Conservation (phyloP, 805 yeast genomes). For the Pichia eremophila region DNA sequence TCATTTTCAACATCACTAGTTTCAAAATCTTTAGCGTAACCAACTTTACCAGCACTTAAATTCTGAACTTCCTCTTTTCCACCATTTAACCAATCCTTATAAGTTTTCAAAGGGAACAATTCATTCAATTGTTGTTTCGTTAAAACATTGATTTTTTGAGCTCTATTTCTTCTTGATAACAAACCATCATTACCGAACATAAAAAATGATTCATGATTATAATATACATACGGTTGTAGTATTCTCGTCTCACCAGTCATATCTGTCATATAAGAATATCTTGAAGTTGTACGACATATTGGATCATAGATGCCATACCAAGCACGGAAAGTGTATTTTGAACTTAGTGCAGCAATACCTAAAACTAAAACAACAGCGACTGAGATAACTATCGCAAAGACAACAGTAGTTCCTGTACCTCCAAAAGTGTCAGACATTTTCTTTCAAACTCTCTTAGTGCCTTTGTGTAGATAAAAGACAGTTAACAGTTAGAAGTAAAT, state of each 20-base stretch:
- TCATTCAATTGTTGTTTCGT: slow-evolving; percentile 39
- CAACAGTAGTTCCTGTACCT: slow-evolving; percentile 50
- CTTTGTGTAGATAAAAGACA: too few species aligned
- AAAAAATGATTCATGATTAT: slow-evolving; percentile 1
- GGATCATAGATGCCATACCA: slow-evolving; percentile 44
- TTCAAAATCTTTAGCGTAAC: slow-evolving; percentile 32
- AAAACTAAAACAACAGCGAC: slow-evolving; percentile 51
- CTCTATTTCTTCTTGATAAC: slow-evolving; percentile 25
- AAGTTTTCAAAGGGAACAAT: slow-evolving; percentile 49
- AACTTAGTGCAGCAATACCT: slow-evolving; percentile 49
- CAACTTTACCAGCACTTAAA: slow-evolving; percentile 30
- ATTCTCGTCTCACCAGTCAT: neutral
- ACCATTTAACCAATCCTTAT: slow-evolving; percentile 51
- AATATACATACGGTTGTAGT: slow-evolving; percentile 8
- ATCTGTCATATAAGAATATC: slow-evolving; percentile 13
- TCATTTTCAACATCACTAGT: slow-evolving; percentile 16
- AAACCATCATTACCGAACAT: slow-evolving; percentile 2
- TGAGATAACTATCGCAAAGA: slow-evolving; percentile 55
- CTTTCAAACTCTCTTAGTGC: too few species aligned
- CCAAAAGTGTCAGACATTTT: slow-evolving; percentile 14
- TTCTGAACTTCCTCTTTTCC: slow-evolving; percentile 45
- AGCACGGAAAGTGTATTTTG: slow-evolving; percentile 50
- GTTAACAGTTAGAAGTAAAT: too few species aligned
- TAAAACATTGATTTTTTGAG: slow-evolving; percentile 41
- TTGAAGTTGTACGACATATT: slow-evolving; percentile 4